Evolutionary conservation across 2,329 filamentous ascomycete species (phyloP), one percentile per base, ranked within the genome.

Genomic region (Talaromyces verruculosus): DNA sequence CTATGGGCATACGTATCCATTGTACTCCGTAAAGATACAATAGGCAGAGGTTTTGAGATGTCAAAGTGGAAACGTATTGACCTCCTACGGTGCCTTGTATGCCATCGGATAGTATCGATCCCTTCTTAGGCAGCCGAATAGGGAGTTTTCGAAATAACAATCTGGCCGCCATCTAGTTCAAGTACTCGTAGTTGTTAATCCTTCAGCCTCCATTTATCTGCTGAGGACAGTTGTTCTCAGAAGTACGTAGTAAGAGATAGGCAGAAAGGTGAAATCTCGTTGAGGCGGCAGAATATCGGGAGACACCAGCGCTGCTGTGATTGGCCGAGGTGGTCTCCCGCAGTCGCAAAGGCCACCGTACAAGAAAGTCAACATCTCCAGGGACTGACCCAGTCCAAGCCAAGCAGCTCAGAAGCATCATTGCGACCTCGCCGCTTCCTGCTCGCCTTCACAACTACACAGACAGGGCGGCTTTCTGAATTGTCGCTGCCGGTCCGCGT

Each of bases 341-440:
- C 68, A 55, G 68, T 70, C 71, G 69, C 75, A 75, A 76, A 77
- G 76, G 76, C 76, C 75, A 78, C 76, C 74, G 72, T 77, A 75
- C 71, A 73, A 60, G 13, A 43, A 43, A 60, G 39, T 73, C 73
- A 73, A 47, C 51, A n/a, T 37, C 62, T 39, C 37, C 71, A 51
- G 47, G 25, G 11, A 45, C 43, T 11, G n/a, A 70, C 25, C 25
- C 30, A 13, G 51, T 19, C 51, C n/a, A 22, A 22, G 72, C 11
- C 51, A 51, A 35, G 37, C 53, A 47, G 51, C 39, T 35, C 41
- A 45, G 61, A 41, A 64, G 51, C 58, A 41, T 47, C 65, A 35
- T 47, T 25, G 58, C 43, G 51, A 35, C 35, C 45, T 70, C 70
- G 69, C 71, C 69, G 69, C 70, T 71, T 67, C 64, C 66, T 66